Percentiles rank a stretch among this genome's conserved stretches.
Evolutionary conservation across 2,329 filamentous ascomycete genomes (phyloP).

Genomic region (Scytalidium lignicola): DNA sequence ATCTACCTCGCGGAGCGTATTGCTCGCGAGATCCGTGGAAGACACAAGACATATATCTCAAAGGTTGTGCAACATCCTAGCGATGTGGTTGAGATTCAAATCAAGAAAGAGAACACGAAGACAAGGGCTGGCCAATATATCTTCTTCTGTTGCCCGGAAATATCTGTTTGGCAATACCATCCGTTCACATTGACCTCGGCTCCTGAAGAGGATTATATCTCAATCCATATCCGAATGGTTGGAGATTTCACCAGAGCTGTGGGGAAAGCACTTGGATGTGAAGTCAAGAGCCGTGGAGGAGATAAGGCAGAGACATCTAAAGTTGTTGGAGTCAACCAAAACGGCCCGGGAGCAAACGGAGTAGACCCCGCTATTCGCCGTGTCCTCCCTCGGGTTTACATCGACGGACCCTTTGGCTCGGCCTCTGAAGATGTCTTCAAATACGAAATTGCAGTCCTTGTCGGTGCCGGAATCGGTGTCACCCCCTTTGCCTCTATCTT

Average conservation of each 20-base stretch:
- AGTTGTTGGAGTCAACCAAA: slow-evolving; percentile 62
- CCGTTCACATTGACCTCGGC: slow-evolving; percentile 83
- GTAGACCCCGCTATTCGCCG: slow-evolving; percentile 67
- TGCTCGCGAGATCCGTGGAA: slow-evolving; percentile 71
- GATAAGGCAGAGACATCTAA: slow-evolving; percentile 50
- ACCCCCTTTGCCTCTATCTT: slow-evolving; percentile 84
- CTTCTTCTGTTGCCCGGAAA: slow-evolving; percentile 80
- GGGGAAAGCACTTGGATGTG: slow-evolving; percentile 68
- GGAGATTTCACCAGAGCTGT: slow-evolving; percentile 74
- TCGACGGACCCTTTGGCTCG: slow-evolving; percentile 81
- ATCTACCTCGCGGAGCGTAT: slow-evolving; percentile 75
- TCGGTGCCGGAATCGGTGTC: slow-evolving; percentile 77
- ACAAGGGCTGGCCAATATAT: slow-evolving; percentile 82
- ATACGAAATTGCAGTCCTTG: slow-evolving; percentile 74
- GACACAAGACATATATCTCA: slow-evolving; percentile 79
- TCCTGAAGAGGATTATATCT: slow-evolving; percentile 86
- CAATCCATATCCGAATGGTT: slow-evolving; percentile 77
- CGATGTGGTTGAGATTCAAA: slow-evolving; percentile 86
- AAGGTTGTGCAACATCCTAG: slow-evolving; percentile 88
- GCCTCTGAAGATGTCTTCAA: slow-evolving; percentile 88
- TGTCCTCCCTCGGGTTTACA: slow-evolving; percentile 72
- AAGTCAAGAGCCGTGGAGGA: slow-evolving; percentile 42
- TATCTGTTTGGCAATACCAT: slow-evolving; percentile 85
- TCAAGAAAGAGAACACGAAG: slow-evolving; percentile 84
- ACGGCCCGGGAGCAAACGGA: slow-evolving; percentile 40